Percentiles rank a stretch among this genome's conserved stretches.
Evolutionary conservation across 192 early-diverging fungal species (phyloP).

Genomic region (Globomyces pollinis-pini): DNA sequence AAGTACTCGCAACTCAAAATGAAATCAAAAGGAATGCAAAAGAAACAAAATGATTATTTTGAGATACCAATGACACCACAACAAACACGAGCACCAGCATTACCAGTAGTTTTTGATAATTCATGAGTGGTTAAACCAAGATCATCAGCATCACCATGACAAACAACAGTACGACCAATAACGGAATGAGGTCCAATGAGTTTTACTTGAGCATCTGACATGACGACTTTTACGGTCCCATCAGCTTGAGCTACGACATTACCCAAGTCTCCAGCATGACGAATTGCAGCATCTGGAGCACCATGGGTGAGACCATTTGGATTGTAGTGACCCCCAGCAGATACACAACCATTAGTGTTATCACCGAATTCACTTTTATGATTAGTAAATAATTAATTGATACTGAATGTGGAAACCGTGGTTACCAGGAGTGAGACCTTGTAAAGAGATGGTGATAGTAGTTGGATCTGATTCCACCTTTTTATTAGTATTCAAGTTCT

Average conservation of each 20-base stretch:
- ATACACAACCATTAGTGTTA: not conserved
- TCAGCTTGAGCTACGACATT: conserved; percentile 53
- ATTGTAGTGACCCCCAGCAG: conserved; percentile 63
- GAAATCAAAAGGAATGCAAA: not conserved
- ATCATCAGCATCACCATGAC: conserved; percentile 82
- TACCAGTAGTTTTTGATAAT: conserved; percentile 26
- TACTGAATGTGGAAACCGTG: conserved; percentile 7
- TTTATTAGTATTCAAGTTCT: too few relatives aligned
- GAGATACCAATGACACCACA: conserved; percentile 8
- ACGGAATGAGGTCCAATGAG: conserved; percentile 8
- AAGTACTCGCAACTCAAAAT: too few relatives aligned
- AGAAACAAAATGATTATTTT: not conserved
- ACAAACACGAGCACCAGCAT: conserved; percentile 1
- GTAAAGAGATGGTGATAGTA: not conserved
- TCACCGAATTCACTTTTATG: not conserved
- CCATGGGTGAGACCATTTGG: conserved; percentile 70
- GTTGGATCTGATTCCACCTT: conserved; percentile 1
- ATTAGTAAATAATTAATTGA: too few relatives aligned
- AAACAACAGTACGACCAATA: conserved; percentile 68
- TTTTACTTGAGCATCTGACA: not conserved
- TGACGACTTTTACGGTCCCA: conserved; percentile 35
- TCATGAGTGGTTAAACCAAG: conserved; percentile 3
- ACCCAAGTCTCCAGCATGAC: conserved; percentile 84
- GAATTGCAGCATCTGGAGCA: conserved; percentile 53
- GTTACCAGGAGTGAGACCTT: conserved; percentile 2